These are phyloP conservation scores for Ophiostoma tasmaniense DNA, from an alignment of 2,329 filamentous ascomycete species.

Conservation along the genomic window DNA sequence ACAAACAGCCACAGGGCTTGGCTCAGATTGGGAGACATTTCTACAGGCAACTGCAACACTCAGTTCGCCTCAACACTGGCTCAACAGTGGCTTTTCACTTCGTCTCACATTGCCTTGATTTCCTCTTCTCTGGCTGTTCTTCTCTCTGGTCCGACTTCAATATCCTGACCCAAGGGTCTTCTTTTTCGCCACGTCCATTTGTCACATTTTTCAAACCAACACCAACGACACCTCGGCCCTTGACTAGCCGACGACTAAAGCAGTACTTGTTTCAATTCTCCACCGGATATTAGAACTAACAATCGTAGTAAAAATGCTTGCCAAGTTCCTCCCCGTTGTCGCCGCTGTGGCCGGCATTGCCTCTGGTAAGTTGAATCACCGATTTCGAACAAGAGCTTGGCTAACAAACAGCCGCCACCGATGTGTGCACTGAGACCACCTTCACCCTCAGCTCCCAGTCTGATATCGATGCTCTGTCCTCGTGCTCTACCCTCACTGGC, in stretches of 20 bases:
- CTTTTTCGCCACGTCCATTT: not conserved
- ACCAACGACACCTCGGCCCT: not conserved
- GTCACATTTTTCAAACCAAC: not conserved
- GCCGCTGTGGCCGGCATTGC: conserved; percentile 32
- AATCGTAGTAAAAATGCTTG: conserved; percentile 32
- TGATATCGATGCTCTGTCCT: conserved; percentile 49
- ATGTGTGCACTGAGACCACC: conserved; percentile 28
- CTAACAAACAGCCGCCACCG: conserved; percentile 18
- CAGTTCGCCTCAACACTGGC: not conserved
- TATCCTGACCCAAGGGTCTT: not conserved
- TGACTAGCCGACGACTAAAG: not conserved
- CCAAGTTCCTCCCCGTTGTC: conserved; percentile 36
- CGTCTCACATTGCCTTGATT: not conserved
- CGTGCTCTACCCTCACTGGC: conserved; percentile 62
- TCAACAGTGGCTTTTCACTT: no score
- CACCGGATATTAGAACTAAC: not conserved
- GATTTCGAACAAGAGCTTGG: not conserved
- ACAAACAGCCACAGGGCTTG: not conserved
- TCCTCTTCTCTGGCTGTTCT: not conserved
- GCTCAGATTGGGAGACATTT: not conserved
- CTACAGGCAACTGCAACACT: not conserved
- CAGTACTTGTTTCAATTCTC: not conserved
- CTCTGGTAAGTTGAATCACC: conserved; percentile 29
- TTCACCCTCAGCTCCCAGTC: conserved; percentile 55
- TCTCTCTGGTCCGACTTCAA: not conserved